A percentile compares a stretch with the other conserved stretches of the same genome.
phyloP scores from a whole-genome alignment of 163 green algal species.

The Trebouxiophyceae sp. region DNA sequence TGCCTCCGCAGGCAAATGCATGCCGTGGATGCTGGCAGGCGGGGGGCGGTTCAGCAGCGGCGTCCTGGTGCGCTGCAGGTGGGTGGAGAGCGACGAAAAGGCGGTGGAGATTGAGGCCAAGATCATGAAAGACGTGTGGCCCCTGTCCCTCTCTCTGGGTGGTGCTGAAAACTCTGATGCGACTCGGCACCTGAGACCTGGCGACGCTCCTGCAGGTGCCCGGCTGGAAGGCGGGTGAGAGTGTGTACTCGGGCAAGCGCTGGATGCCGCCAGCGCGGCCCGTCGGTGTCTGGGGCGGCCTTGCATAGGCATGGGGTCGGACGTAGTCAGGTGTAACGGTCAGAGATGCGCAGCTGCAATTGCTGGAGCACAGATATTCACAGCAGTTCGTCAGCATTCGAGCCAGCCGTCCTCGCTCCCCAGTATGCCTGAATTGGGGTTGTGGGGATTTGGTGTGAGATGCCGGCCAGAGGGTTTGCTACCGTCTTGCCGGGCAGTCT shows the following conservation, averaged over 20 bases:
- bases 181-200: background rate
- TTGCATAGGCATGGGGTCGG: no score
- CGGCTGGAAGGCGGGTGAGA: slow-evolving; percentile 45
- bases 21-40: background rate
- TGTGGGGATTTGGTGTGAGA: no score
- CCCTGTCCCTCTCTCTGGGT: background rate
- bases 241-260: slow-evolving; percentile 34
- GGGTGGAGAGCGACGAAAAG: slow-evolving; percentile 28
- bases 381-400: no score
- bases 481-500: no score
- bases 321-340: no score
- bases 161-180: background rate
- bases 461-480: no score
- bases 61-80: slow-evolving; percentile 25
- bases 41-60: background rate
- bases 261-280: slow-evolving; percentile 50
- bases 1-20: background rate
- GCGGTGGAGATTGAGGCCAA: slow-evolving; percentile 46
- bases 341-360: no score
- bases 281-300: slow-evolving; percentile 31
- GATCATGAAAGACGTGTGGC: slow-evolving; percentile 69
- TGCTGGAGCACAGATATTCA: no score
- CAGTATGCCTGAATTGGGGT: no score
- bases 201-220: slow-evolving; percentile 25
- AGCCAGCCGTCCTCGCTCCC: no score